phyloP scores from a whole-genome alignment of 2,329 filamentous ascomycete genomes.

The Leptographium lundbergii region DNA sequence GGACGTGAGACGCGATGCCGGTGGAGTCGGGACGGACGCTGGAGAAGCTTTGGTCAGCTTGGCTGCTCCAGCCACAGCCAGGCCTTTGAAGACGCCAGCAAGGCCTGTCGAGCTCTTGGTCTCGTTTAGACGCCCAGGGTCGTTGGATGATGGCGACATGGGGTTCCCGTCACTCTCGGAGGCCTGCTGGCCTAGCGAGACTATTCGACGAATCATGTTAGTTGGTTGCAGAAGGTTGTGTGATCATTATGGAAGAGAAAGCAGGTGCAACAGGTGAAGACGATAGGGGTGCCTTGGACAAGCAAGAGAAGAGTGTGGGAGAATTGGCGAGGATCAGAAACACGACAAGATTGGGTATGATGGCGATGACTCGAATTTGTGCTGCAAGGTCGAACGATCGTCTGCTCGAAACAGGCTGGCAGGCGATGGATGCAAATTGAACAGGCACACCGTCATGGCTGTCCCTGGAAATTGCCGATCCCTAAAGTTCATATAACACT shows the following conservation, averaged over 20 bases:
- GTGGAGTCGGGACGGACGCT: background rate
- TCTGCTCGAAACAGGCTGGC: background rate
- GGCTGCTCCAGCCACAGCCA: constrained; percentile 43
- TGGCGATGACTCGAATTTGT: background rate
- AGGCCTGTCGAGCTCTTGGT: constrained; percentile 42
- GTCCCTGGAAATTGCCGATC: background rate
- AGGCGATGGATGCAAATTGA: background rate
- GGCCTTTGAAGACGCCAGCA: constrained; percentile 50
- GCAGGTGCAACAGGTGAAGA: background rate
- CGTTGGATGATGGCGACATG: constrained; percentile 50
- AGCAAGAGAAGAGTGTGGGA: background rate
- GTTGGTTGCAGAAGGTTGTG: constrained; percentile 5
- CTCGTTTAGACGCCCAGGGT: constrained; percentile 42
- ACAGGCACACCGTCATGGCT: constrained; percentile 1
- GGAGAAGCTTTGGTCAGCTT: constrained; percentile 35
- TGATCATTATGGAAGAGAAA: background rate
- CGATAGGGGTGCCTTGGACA: background rate
- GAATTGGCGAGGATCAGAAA: background rate
- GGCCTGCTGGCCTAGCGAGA: constrained; percentile 29
- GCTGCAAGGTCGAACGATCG: constrained; percentile 5
- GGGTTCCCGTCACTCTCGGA: constrained; percentile 32
- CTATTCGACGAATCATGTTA: constrained; percentile 32
- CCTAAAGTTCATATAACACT: background rate
- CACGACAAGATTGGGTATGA: background rate
- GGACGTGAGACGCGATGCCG: constrained; percentile 1